phyloP scores from a whole-genome alignment of 2,329 filamentous ascomycete genomes.

The Emmonsia crescens region DNA sequence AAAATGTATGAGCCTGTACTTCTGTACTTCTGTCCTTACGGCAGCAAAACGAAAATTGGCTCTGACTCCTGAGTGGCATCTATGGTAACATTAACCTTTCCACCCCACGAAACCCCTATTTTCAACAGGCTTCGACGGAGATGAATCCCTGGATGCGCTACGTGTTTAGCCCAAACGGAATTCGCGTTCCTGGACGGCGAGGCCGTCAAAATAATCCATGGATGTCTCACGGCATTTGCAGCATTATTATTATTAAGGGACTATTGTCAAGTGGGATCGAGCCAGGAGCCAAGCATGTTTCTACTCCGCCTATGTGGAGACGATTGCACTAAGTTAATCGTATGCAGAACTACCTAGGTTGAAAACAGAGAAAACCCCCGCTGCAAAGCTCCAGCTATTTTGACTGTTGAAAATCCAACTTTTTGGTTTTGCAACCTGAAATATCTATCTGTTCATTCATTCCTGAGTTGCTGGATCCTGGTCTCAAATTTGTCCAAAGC shows the following conservation, averaged over 20 bases:
- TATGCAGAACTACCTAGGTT: background rate
- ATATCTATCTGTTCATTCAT: background rate
- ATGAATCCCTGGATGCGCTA: background rate
- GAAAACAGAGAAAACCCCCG: background rate
- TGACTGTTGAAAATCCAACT: background rate
- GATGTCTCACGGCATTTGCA: background rate
- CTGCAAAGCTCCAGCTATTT: background rate
- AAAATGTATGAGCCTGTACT: background rate
- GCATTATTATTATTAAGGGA: background rate
- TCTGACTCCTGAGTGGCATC: background rate
- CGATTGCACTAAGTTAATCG: background rate
- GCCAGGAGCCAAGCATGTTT: background rate
- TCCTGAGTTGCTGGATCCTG: background rate
- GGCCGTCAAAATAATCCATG: background rate
- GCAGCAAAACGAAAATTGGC: background rate
- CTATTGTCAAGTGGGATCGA: background rate
- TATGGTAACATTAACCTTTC: background rate
- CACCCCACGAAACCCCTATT: background rate
- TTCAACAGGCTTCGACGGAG: no score
- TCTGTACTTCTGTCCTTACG: background rate
- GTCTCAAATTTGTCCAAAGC: background rate
- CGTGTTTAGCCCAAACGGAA: background rate
- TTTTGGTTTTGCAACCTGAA: background rate
- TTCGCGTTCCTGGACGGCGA: background rate
- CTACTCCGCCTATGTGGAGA: background rate